Percentiles rank a stretch among this genome's conserved stretches.
These are phyloP conservation scores for Trichophyton simii DNA, from an alignment of 2,329 filamentous ascomycete genomes.

Conservation along the genomic window DNA sequence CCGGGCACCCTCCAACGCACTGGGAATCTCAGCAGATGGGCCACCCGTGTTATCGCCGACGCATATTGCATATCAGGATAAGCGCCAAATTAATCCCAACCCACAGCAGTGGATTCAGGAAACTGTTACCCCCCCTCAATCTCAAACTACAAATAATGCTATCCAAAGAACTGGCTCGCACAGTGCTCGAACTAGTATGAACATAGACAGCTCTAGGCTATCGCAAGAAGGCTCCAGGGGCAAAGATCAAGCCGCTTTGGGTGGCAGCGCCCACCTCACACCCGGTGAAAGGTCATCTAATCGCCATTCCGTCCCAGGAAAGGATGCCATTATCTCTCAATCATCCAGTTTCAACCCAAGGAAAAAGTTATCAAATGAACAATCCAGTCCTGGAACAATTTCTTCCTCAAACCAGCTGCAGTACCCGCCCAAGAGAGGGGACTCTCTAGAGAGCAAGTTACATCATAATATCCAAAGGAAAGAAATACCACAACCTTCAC, in stretches of 20 bases:
- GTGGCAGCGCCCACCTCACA: not conserved
- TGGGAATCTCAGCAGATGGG: not conserved
- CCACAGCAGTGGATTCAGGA: constrained; percentile 21
- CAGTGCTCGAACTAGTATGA: not conserved
- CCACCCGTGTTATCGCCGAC: constrained; percentile 12
- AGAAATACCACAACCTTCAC: constrained; percentile 38
- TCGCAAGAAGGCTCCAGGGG: not conserved
- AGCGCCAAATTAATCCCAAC: constrained; percentile 49
- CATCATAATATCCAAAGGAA: constrained; percentile 50
- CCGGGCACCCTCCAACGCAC: not conserved
- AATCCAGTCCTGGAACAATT: not conserved
- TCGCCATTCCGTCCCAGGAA: constrained; percentile 13
- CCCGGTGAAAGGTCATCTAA: constrained; percentile 15
- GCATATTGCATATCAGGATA: constrained; percentile 88
- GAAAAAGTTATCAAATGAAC: not conserved
- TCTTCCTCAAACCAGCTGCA: constrained; percentile 19
- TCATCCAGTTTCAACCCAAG: not conserved
- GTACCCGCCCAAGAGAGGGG: constrained; percentile 43
- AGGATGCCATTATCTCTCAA: not conserved
- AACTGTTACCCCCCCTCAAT: constrained; percentile 11
- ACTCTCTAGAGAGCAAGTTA: constrained; percentile 43
- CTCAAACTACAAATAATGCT: not conserved
- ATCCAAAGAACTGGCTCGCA: not conserved
- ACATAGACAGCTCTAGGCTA: not conserved
- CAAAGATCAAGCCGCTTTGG: not conserved